These are phyloP conservation scores for Paramyrothecium sp. DNA, from an alignment of 2,329 filamentous ascomycete genomes.

Conservation along the genomic window DNA sequence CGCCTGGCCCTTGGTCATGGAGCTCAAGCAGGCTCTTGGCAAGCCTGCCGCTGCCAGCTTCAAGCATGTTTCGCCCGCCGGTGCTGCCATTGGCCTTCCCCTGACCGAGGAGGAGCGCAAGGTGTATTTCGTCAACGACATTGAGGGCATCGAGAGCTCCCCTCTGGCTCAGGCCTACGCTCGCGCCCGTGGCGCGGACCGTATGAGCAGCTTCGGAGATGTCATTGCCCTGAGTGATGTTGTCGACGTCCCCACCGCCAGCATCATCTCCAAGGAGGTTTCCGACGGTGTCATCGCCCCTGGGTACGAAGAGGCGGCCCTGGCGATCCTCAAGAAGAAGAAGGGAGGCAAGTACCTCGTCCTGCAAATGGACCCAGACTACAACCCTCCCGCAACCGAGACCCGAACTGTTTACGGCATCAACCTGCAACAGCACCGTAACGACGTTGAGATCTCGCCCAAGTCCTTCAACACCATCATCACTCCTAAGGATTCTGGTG, in stretches of 20 bases:
- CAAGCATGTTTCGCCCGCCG: conserved; percentile 98
- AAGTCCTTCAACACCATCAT: conserved; percentile 83
- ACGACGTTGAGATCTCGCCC: conserved; percentile 83
- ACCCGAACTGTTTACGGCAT: conserved; percentile 88
- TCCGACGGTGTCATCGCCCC: conserved; percentile 96
- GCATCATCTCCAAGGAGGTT: conserved; percentile 97
- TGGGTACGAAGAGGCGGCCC: conserved; percentile 77
- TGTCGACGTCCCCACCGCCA: conserved; percentile 89
- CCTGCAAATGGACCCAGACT: conserved; percentile 88
- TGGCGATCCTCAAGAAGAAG: conserved; percentile 94
- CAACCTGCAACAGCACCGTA: conserved; percentile 85
- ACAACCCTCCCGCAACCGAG: conserved; percentile 78
- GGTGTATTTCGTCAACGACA: conserved; percentile 98
- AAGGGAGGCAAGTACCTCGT: conserved; percentile 97
- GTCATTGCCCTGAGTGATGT: conserved; percentile 89
- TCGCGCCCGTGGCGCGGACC: conserved; percentile 90
- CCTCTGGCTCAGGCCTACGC: conserved; percentile 91
- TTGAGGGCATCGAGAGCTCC: conserved; percentile 83
- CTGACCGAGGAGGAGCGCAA: conserved; percentile 86
- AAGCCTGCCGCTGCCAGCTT: conserved; percentile 93
- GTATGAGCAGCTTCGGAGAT: conserved; percentile 98
- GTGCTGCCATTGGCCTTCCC: conserved; percentile 88
- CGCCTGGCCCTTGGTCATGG: conserved; percentile 95
- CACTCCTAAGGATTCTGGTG: conserved; percentile 74
- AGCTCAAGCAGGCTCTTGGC: conserved; percentile 84